These are phyloP conservation scores for Melampsora americana DNA, from an alignment of 1,284 basidiomycete genomes.

Conservation along the genomic window DNA sequence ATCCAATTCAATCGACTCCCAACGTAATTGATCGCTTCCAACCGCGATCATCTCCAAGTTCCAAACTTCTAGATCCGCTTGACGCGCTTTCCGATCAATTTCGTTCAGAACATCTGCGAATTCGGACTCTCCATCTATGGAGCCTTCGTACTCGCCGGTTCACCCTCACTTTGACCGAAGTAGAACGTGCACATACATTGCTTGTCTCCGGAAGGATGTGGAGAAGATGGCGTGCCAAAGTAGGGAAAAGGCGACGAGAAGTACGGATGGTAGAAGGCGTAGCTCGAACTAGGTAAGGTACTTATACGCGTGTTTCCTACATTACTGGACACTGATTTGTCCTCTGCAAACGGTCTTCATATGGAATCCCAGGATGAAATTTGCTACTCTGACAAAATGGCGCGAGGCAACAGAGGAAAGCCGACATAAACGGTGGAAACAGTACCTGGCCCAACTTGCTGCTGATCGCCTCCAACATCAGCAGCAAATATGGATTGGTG, in stretches of 20 bases:
- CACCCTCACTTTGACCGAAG: neutral
- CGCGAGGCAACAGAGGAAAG: constrained; percentile 21
- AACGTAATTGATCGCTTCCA: no score
- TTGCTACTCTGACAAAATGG: constrained; percentile 14
- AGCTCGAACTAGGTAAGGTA: constrained; percentile 24
- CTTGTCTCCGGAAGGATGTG: constrained; percentile 12
- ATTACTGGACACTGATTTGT: neutral
- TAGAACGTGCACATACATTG: neutral
- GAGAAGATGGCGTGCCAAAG: constrained; percentile 27
- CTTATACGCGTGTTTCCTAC: no score
- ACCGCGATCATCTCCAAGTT: neutral
- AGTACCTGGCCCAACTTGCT: constrained; percentile 8
- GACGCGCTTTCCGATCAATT: constrained; percentile 28
- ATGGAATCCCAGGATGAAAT: constrained; percentile 10
- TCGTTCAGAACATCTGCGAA: constrained; percentile 7
- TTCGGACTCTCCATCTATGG: constrained; percentile 7
- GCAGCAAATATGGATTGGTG: constrained; percentile 5
- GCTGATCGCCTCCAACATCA: neutral
- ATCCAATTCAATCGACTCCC: no score
- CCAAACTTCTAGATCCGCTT: constrained; percentile 30
- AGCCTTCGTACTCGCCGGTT: neutral
- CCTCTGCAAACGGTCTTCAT: neutral
- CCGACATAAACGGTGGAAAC: constrained; percentile 12
- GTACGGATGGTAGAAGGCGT: constrained; percentile 29
- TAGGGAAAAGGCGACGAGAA: constrained; percentile 24